phyloP scores from a whole-genome alignment of 495 filamentous ascomycete genomes.

The Lepidopterella palustris region DNA sequence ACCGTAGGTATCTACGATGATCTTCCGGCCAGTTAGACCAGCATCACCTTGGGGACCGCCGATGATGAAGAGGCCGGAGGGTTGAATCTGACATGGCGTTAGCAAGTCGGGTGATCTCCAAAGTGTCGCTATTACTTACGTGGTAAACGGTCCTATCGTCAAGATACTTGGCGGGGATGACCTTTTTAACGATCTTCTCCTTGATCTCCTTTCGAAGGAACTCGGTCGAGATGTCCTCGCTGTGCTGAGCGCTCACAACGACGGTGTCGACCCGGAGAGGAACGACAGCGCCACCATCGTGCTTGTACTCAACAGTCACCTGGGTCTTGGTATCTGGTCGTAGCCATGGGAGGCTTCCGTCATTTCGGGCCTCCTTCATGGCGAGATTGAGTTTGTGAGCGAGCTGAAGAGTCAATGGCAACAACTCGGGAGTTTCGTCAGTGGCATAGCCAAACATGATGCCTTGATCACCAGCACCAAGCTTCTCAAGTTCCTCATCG shows the following conservation, averaged over 20 bases:
- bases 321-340: conserved; percentile 99
- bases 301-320: conserved; percentile 96
- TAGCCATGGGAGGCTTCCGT: conserved; percentile 88
- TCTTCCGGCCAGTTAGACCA: conserved; percentile 97
- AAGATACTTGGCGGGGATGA: conserved; percentile 85
- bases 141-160: conserved; percentile 92
- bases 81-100: conserved; percentile 67
- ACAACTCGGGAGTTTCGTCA: conserved; percentile 95
- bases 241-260: conserved; percentile 94
- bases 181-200: conserved; percentile 93
- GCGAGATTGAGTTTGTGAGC: conserved; percentile 93
- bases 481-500: conserved; percentile 91
- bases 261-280: conserved; percentile 92
- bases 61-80: conserved; percentile 96
- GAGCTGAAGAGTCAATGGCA: conserved; percentile 86
- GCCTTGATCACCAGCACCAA: conserved; percentile 98
- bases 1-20: conserved; percentile 99
- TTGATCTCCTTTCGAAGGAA: conserved; percentile 88
- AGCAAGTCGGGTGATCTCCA: conserved; percentile 12
- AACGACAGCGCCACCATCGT: conserved; percentile 90
- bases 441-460: conserved; percentile 99
- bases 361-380: conserved; percentile 79
- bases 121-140: conserved; percentile 44
- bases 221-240: conserved; percentile 81
- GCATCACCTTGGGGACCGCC: conserved; percentile 98